phyloP scores from a whole-genome alignment of 768 basidiomycete species.

The Tylopilus plumbeoviolaceoides region DNA sequence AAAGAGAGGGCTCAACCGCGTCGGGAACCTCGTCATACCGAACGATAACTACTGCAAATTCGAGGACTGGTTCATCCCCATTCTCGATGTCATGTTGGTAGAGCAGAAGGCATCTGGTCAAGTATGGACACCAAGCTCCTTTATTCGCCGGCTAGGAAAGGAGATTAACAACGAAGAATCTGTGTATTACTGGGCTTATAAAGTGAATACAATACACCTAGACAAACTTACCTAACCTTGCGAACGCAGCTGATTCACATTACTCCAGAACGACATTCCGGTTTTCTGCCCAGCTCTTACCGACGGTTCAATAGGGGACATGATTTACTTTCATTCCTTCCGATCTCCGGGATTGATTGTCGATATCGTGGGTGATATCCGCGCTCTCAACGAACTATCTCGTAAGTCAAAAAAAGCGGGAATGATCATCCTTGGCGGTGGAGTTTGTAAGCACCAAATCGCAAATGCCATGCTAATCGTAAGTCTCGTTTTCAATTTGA shows the following conservation, averaged over 20 bases:
- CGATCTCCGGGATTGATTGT: slow-evolving; percentile 76
- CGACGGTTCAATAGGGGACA: slow-evolving; percentile 97
- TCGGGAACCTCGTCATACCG: slow-evolving; percentile 93
- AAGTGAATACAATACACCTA: slow-evolving; percentile 56
- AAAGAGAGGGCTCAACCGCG: slow-evolving; percentile 90
- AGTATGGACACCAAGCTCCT: slow-evolving; percentile 91
- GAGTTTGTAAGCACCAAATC: slow-evolving; percentile 99
- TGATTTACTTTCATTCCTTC: slow-evolving; percentile 99
- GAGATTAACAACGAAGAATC: slow-evolving; percentile 97
- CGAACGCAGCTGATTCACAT: slow-evolving; percentile 23
- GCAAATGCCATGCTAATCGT: slow-evolving; percentile 99
- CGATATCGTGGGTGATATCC: slow-evolving; percentile 94
- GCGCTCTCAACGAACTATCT: slow-evolving; percentile 83
- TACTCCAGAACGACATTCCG: slow-evolving; percentile 87
- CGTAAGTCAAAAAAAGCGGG: slow-evolving; percentile 89
- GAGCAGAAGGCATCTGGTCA: slow-evolving; percentile 73
- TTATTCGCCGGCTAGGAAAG: slow-evolving; percentile 90
- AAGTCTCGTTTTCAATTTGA: slow-evolving; percentile 22
- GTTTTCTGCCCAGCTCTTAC: slow-evolving; percentile 98
- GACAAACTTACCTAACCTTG: slow-evolving; percentile 8
- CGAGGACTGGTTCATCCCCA: slow-evolving; percentile 98
- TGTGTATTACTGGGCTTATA: slow-evolving; percentile 99
- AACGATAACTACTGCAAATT: slow-evolving; percentile 99
- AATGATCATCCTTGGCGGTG: slow-evolving; percentile 97
- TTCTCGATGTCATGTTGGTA: slow-evolving; percentile 82